Conservation (phyloP, 352 stramenopile genomes). For the Phytopythium cucurbitacearum region DNA sequence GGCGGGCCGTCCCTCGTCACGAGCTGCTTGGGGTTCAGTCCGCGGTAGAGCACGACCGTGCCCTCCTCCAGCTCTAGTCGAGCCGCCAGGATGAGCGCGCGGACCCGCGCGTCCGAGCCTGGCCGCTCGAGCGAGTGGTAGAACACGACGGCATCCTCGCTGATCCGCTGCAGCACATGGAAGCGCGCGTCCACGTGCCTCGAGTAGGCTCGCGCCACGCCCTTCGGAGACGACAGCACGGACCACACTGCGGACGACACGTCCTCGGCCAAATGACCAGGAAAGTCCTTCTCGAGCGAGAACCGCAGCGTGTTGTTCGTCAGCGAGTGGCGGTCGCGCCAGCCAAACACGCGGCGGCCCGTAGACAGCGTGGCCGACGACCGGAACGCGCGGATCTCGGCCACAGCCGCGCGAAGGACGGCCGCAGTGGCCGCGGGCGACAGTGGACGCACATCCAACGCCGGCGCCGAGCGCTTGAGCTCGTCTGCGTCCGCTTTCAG, state of each 20-base stretch:
- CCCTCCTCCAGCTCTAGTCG: conserved; percentile 39
- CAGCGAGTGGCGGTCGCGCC: conserved; percentile 50
- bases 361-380: conserved; percentile 38
- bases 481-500: conserved; percentile 24
- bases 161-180: conserved; percentile 56
- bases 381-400: conserved; percentile 48
- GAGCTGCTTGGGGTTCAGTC: conserved; percentile 51
- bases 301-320: conserved; percentile 54
- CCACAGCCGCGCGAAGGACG: conserved; percentile 42
- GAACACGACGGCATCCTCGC: conserved; percentile 55
- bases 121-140: conserved; percentile 67
- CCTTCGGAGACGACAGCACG: conserved; percentile 42
- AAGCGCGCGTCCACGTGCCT: conserved; percentile 49
- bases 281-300: conserved; percentile 61
- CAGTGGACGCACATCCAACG: conserved; percentile 24
- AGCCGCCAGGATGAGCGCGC: conserved; percentile 58
- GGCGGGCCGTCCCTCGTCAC: conserved; percentile 36
- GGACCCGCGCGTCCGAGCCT: conserved; percentile 42
- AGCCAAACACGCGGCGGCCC: conserved; percentile 58
- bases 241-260: conserved; percentile 41
- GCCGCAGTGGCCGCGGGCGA: conserved; percentile 33
- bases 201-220: conserved; percentile 47
- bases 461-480: conserved; percentile 34
- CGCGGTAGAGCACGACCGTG: conserved; percentile 47
- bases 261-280: conserved; percentile 22